Percentiles rank a stretch among this genome's conserved stretches.
Evolutionary conservation across 805 yeast species (phyloP).

Genomic region (Komagataella pseudopastoris): DNA sequence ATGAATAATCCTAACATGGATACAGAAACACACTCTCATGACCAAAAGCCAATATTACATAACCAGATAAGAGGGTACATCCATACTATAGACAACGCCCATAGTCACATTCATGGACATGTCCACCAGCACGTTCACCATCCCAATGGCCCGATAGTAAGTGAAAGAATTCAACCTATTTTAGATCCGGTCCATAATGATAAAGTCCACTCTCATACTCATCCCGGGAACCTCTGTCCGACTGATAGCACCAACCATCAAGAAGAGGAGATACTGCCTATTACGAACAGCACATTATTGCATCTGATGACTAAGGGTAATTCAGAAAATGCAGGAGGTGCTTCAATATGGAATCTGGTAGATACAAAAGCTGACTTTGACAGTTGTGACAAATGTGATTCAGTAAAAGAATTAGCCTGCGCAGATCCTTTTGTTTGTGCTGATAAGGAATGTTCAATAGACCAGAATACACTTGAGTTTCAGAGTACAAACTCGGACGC

Average conservation of each 20-base stretch:
- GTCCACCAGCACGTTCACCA: slow-evolving; percentile 3
- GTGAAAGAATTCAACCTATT: not conserved
- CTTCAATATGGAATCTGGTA: not conserved
- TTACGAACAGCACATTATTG: not conserved
- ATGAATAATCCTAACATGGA: not conserved
- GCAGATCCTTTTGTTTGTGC: not conserved
- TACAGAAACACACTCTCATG: not conserved
- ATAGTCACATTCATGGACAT: slow-evolving; percentile 7
- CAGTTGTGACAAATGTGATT: not conserved
- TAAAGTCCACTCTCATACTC: not conserved
- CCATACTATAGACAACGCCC: slow-evolving; percentile 3
- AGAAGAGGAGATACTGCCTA: not conserved
- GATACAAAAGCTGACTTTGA: not conserved
- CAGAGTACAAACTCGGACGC: not conserved
- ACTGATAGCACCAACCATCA: not conserved
- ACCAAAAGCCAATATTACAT: not conserved
- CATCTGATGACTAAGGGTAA: not conserved
- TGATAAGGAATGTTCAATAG: not conserved
- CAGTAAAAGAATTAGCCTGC: not conserved
- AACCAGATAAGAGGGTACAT: not conserved
- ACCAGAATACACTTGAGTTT: not conserved
- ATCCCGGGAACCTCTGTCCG: not conserved
- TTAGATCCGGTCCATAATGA: not conserved
- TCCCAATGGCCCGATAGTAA: not conserved
- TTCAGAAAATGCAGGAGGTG: not conserved